A percentile compares a stretch with the other conserved stretches of the same genome.
Evolutionary conservation across 768 basidiomycete genomes (phyloP).

Genomic region (Tephrocybe rancida): DNA sequence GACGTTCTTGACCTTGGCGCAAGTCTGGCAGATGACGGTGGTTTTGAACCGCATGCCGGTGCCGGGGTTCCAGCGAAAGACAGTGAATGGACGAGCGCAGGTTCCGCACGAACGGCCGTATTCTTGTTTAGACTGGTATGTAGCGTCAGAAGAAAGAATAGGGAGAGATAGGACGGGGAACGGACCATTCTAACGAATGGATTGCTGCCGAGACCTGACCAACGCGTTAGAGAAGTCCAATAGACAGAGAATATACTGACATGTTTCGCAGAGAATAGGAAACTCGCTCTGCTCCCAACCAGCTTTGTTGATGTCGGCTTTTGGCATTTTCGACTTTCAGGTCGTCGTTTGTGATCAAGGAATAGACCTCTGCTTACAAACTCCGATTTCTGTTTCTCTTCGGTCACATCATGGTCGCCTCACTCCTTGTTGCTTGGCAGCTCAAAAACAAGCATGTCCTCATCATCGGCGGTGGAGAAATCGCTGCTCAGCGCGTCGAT

Average conservation of each 20-base stretch:
- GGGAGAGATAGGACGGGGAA: slow-evolving; percentile 1
- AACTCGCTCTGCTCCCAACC: slow-evolving; percentile 95
- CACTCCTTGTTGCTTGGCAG: slow-evolving; percentile 93
- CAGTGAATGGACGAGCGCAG: slow-evolving; percentile 94
- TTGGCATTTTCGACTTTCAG: slow-evolving; percentile 53
- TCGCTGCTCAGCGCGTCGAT: slow-evolving; percentile 87
- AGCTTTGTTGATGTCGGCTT: slow-evolving; percentile 93
- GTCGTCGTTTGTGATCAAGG: slow-evolving; percentile 16
- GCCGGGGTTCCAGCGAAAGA: slow-evolving; percentile 99
- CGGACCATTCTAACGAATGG: slow-evolving; percentile 94
- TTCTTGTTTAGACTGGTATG: slow-evolving; percentile 88
- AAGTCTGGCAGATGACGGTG: slow-evolving; percentile 96
- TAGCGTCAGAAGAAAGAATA: slow-evolving; percentile 4
- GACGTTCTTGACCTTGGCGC: slow-evolving; percentile 93
- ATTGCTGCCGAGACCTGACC: slow-evolving; percentile 79
- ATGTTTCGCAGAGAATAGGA: slow-evolving; percentile 92
- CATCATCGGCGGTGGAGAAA: slow-evolving; percentile 91
- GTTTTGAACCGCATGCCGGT: slow-evolving; percentile 93
- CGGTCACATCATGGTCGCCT: slow-evolving; percentile 37
- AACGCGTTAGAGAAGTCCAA: slow-evolving; percentile 5
- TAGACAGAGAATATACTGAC: slow-evolving; percentile 42
- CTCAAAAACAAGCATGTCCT: slow-evolving; percentile 83
- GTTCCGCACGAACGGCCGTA: slow-evolving; percentile 96
- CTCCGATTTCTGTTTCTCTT: not conserved
- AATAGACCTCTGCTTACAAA: slow-evolving; percentile 13